Evolutionary conservation across 768 basidiomycete species (phyloP).

Genomic region (Roridomyces roridus): DNA sequence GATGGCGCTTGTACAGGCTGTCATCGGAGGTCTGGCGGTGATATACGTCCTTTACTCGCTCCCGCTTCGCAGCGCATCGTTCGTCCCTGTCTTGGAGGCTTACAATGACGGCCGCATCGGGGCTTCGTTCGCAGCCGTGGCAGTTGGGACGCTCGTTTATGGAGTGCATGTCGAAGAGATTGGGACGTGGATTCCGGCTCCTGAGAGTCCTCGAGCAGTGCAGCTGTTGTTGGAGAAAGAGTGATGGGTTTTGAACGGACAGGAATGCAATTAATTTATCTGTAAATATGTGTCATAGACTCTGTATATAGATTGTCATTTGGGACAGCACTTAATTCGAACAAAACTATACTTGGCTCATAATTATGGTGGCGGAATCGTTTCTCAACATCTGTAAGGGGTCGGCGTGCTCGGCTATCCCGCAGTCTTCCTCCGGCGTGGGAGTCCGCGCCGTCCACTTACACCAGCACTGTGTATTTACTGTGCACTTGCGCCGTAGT

Average conservation of each 20-base stretch:
- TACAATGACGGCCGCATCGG: slow-evolving; percentile 5
- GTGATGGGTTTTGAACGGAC: background rate
- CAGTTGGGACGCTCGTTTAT: slow-evolving; percentile 16
- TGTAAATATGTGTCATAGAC: too few relatives aligned
- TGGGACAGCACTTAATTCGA: too few relatives aligned
- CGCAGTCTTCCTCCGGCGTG: too few relatives aligned
- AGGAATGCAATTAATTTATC: too few relatives aligned
- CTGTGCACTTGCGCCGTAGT: too few relatives aligned
- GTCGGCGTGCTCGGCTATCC: too few relatives aligned
- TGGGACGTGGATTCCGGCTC: slow-evolving; percentile 22
- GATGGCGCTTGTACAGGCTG: slow-evolving; percentile 13
- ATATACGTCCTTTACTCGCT: background rate
- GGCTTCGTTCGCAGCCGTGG: slow-evolving; percentile 4
- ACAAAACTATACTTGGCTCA: too few relatives aligned
- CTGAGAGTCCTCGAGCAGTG: background rate
- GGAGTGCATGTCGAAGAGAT: slow-evolving; percentile 22
- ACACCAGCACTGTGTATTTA: too few relatives aligned
- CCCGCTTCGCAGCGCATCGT: background rate
- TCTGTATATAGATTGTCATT: too few relatives aligned
- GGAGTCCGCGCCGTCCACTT: too few relatives aligned
- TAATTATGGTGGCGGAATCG: too few relatives aligned
- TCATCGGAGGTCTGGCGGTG: background rate
- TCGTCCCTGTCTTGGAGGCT: slow-evolving; percentile 2
- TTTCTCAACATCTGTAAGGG: too few relatives aligned
- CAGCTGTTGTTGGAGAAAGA: slow-evolving; percentile 1